These are phyloP conservation scores for Gonapodya prolifera DNA, from an alignment of 192 early-diverging fungal species.

Conservation along the genomic window DNA sequence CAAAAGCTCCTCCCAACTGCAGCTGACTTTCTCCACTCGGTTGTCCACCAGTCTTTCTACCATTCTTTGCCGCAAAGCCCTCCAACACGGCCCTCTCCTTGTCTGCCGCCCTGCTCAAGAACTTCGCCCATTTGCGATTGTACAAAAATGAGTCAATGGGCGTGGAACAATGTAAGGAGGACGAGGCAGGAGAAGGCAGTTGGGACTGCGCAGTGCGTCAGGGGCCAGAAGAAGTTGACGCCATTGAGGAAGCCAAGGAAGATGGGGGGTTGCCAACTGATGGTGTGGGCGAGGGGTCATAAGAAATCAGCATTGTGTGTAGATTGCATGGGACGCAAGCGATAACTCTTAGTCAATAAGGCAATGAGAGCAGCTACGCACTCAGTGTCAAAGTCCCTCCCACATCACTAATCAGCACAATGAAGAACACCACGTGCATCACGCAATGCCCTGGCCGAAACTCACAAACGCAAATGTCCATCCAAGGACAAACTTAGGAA, in stretches of 20 bases:
- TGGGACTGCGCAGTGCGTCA: not conserved
- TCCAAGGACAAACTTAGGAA: not conserved
- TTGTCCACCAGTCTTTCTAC: too few relatives aligned
- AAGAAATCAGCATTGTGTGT: too few relatives aligned
- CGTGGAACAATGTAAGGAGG: not conserved
- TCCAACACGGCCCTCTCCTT: not conserved
- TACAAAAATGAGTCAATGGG: not conserved
- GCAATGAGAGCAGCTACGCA: not conserved
- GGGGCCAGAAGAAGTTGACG: conserved; percentile 4
- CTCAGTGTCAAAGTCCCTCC: not conserved
- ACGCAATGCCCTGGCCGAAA: not conserved
- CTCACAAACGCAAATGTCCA: not conserved
- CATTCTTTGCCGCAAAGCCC: too few relatives aligned
- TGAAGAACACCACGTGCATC: not conserved
- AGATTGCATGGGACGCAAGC: too few relatives aligned
- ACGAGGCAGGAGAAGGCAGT: not conserved
- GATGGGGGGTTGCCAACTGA: conserved; percentile 1
- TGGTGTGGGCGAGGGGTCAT: not conserved
- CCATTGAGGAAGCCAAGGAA: conserved; percentile 5
- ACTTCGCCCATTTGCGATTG: not conserved
- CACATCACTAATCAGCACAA: not conserved
- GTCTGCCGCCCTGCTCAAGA: not conserved
- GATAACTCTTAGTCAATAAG: too few relatives aligned
- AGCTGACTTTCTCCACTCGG: too few relatives aligned
- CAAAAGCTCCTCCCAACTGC: too few relatives aligned